phyloP scores from a whole-genome alignment of 345 rosid species.

The Acer negundo region DNA sequence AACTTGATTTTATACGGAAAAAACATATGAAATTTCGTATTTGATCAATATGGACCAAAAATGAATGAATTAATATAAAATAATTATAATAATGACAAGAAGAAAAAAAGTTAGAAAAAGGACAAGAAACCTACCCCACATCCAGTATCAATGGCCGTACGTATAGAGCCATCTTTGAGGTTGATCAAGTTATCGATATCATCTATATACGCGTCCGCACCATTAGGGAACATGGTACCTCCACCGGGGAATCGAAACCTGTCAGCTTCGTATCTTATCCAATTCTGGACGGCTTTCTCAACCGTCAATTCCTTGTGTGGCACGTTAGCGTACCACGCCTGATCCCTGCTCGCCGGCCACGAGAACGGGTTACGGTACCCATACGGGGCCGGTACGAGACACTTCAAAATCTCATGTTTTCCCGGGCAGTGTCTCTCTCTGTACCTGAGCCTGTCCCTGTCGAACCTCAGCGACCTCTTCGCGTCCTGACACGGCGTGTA shows the following conservation, averaged over 20 bases:
- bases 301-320: constrained; percentile 72
- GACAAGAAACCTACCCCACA: constrained; percentile 54
- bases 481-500: constrained; percentile 54
- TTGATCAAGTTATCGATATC: constrained; percentile 55
- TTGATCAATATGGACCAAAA: background rate
- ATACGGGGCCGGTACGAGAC: constrained; percentile 60
- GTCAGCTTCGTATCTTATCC: constrained; percentile 56
- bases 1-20: too few species aligned
- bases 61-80: background rate
- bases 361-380: constrained; percentile 51
- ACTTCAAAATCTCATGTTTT: constrained; percentile 39
- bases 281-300: constrained; percentile 70
- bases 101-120: background rate
- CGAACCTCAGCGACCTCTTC: constrained; percentile 36
- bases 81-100: background rate
- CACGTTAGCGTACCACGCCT: constrained; percentile 64
- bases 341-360: constrained; percentile 63
- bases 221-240: constrained; percentile 73
- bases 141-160: constrained; percentile 75
- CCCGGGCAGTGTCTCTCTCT: constrained; percentile 71
- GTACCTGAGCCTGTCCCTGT: constrained; percentile 38
- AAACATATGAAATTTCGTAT: too few species aligned
- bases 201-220: constrained; percentile 64
- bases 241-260: constrained; percentile 69
- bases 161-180: constrained; percentile 53